Conservation (phyloP, 169 alveolate genomes). For the Babesia gibsoni region DNA sequence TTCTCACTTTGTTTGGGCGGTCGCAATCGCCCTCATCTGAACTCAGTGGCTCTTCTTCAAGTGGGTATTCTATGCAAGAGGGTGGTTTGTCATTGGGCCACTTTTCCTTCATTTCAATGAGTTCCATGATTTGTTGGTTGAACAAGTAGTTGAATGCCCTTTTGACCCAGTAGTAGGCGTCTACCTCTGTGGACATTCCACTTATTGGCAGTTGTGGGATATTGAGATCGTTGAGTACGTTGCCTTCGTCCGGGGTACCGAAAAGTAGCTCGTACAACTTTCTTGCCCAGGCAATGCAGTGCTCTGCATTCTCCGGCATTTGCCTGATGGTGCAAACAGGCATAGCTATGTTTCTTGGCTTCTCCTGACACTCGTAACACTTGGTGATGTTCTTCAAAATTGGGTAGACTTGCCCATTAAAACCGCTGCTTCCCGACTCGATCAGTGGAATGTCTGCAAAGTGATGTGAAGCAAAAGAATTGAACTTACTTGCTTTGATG, state of each 20-base stretch:
- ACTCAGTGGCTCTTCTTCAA: not conserved
- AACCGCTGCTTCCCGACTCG: conserved; percentile 96
- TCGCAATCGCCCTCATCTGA: too few relatives aligned
- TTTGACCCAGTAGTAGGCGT: conserved; percentile 4
- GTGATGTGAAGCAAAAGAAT: not conserved
- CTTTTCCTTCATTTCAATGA: conserved; percentile 36
- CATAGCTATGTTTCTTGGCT: conserved; percentile 82
- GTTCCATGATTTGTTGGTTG: conserved; percentile 54
- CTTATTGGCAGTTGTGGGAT: conserved; percentile 36
- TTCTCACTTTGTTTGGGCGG: not conserved
- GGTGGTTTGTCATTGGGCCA: conserved; percentile 19
- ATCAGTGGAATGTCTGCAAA: conserved; percentile 79
- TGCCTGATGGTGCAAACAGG: conserved; percentile 98
- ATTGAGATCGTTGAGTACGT: conserved; percentile 35
- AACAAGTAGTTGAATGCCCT: conserved; percentile 58
- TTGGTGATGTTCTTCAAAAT: conserved; percentile 83
- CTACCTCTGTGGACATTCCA: not conserved
- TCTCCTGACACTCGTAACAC: conserved; percentile 91
- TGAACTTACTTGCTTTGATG: conserved; percentile 74
- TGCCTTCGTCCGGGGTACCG: conserved; percentile 59
- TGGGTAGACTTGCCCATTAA: conserved; percentile 88
- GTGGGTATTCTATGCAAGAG: not conserved
- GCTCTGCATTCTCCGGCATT: conserved; percentile 97
- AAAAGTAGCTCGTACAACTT: conserved; percentile 82
- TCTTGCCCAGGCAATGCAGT: conserved; percentile 98